phyloP scores from a whole-genome alignment of 352 stramenopile genomes.

The Globisporangium cederbergense region DNA sequence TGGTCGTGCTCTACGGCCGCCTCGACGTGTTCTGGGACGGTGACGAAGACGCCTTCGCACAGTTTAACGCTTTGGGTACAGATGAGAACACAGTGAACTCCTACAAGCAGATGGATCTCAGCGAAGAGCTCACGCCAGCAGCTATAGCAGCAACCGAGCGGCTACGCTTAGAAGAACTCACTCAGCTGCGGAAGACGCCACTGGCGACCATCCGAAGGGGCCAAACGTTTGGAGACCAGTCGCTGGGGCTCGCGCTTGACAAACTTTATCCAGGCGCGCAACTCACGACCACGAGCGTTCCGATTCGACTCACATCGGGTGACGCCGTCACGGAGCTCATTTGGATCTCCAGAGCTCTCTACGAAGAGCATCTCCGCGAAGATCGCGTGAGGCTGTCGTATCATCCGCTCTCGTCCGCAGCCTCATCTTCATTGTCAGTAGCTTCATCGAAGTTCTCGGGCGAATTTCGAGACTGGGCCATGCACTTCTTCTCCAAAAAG shows the following conservation, averaged over 20 bases:
- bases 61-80: neutral
- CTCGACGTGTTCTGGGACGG: slow-evolving; percentile 50
- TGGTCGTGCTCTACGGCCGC: slow-evolving; percentile 34
- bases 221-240: slow-evolving; percentile 55
- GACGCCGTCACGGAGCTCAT: slow-evolving; percentile 48
- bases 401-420: slow-evolving; percentile 17
- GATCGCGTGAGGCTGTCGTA: slow-evolving; percentile 42
- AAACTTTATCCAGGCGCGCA: slow-evolving; percentile 12
- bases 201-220: slow-evolving; percentile 33
- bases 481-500: slow-evolving; percentile 8
- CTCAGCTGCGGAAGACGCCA: slow-evolving; percentile 8
- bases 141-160: neutral
- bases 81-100: neutral
- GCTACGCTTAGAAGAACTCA: slow-evolving; percentile 5
- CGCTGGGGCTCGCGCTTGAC: slow-evolving; percentile 38
- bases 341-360: slow-evolving; percentile 34
- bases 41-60: slow-evolving; percentile 6
- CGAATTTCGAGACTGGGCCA: slow-evolving; percentile 13
- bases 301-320: slow-evolving; percentile 32
- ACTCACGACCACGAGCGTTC: slow-evolving; percentile 13
- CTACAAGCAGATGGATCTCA: neutral
- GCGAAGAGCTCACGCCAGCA: neutral
- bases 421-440: neutral
- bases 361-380: slow-evolving; percentile 32
- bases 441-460: neutral